A percentile compares a stretch with the other conserved stretches of the same genome.
phyloP scores from a whole-genome alignment of 495 filamentous ascomycete species.

The Penicilliopsis zonata region DNA sequence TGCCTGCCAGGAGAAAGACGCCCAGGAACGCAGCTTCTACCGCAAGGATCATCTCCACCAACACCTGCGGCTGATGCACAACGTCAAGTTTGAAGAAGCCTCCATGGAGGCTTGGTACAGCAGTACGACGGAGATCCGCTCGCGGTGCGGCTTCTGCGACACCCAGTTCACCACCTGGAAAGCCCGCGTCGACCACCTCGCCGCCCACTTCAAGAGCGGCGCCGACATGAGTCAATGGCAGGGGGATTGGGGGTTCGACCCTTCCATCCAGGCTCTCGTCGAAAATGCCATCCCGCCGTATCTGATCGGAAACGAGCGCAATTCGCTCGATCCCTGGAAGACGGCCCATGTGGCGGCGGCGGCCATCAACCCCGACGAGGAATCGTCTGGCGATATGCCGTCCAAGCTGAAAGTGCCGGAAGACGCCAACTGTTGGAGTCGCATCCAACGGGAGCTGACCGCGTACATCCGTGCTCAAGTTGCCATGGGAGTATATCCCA shows the following conservation, averaged over 20 bases:
- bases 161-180: constrained; percentile 59
- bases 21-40: constrained; percentile 69
- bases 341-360: constrained; percentile 10
- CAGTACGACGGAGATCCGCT: constrained; percentile 55
- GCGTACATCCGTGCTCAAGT: constrained; percentile 39
- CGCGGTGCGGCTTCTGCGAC: constrained; percentile 64
- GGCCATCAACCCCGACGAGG: neutral
- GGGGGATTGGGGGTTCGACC: constrained; percentile 71
- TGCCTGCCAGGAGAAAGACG: constrained; percentile 59
- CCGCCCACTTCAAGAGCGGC: constrained; percentile 62
- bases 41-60: constrained; percentile 83
- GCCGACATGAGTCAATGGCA: constrained; percentile 66
- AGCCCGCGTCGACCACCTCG: constrained; percentile 57
- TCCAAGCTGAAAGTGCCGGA: constrained; percentile 15
- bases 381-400: too few relatives aligned
- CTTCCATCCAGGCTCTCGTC: constrained; percentile 50
- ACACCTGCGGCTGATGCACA: constrained; percentile 71
- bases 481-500: constrained; percentile 38
- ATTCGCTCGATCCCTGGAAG: constrained; percentile 24
- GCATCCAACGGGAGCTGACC: constrained; percentile 47
- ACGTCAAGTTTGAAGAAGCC: constrained; percentile 52
- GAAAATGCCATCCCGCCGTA: constrained; percentile 63
- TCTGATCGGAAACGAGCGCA: constrained; percentile 31
- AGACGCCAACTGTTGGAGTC: constrained; percentile 31
- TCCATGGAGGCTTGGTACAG: constrained; percentile 74